Conservation (phyloP, 768 basidiomycete species). For the Cystofilobasidium ferigula region DNA sequence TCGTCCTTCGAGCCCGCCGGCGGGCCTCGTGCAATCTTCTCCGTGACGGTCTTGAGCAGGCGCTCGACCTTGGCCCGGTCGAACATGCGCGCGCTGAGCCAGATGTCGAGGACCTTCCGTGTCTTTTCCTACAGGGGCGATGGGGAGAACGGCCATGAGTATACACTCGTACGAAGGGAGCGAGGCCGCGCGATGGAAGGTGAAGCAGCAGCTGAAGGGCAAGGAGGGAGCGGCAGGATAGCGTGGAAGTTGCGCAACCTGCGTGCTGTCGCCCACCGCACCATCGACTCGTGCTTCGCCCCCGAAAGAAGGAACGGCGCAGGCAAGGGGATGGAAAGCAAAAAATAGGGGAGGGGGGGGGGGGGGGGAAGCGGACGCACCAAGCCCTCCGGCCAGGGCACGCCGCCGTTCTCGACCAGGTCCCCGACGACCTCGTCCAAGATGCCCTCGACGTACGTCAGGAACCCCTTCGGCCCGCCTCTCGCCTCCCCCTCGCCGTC, state of each 20-base stretch:
- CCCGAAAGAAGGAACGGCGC: not conserved
- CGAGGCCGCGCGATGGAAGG: not conserved
- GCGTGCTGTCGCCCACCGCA: too few relatives aligned
- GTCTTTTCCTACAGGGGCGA: not conserved
- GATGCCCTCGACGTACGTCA: not conserved
- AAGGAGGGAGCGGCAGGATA: too few relatives aligned
- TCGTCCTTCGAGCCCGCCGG: not conserved
- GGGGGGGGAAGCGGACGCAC: not conserved
- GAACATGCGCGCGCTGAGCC: not conserved
- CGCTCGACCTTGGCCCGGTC: not conserved
- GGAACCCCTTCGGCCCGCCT: not conserved
- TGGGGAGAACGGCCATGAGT: not conserved
- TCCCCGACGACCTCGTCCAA: not conserved
- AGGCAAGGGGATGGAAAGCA: not conserved
- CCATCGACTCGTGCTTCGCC: not conserved
- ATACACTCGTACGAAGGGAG: not conserved
- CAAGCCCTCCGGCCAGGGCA: not conserved
- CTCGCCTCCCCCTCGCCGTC: not conserved
- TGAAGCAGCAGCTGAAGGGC: too few relatives aligned
- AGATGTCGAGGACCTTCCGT: slow-evolving; percentile 1
- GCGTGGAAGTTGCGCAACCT: too few relatives aligned
- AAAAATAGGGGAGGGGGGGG: not conserved
- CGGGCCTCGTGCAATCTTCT: not conserved
- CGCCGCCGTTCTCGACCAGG: not conserved
- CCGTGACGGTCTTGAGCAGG: not conserved